A percentile compares a stretch with the other conserved stretches of the same genome.
phyloP scores from a whole-genome alignment of 768 basidiomycete genomes.

The Tylopilus felleus region DNA sequence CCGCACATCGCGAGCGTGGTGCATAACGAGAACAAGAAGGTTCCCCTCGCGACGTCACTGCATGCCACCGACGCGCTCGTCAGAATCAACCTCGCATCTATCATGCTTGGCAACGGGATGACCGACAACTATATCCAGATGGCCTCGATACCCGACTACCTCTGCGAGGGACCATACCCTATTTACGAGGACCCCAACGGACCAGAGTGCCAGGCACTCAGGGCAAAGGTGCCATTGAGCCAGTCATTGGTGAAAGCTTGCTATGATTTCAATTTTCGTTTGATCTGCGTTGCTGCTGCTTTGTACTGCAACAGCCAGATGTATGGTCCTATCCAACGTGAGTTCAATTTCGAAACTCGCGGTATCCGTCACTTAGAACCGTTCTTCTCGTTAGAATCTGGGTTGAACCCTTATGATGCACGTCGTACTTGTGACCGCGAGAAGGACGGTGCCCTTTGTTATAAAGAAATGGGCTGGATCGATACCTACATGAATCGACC shows the following conservation, averaged over 20 bases:
- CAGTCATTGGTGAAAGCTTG: conserved; percentile 70
- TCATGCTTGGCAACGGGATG: conserved; percentile 86
- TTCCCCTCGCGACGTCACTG: conserved; percentile 41
- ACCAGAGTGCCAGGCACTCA: conserved; percentile 60
- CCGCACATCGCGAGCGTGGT: conserved; percentile 86
- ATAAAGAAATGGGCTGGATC: conserved; percentile 80
- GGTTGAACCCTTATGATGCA: conserved; percentile 88
- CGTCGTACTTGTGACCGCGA: conserved; percentile 68
- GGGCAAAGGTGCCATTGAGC: conserved; percentile 68
- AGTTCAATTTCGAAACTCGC: conserved; percentile 22
- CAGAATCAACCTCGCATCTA: conserved; percentile 75
- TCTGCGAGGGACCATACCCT: conserved; percentile 78
- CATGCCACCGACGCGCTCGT: conserved; percentile 43
- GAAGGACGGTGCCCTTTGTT: conserved; percentile 73
- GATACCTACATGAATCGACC: conserved; percentile 85
- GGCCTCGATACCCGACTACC: conserved; percentile 76
- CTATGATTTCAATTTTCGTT: conserved; percentile 55
- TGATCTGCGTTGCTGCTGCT: conserved; percentile 69
- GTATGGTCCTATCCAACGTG: conserved; percentile 67
- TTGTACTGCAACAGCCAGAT: conserved; percentile 81
- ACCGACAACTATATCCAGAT: conserved; percentile 84
- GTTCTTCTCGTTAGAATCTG: conserved; percentile 44
- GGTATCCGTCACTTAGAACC: background rate
- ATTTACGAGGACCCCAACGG: conserved; percentile 71
- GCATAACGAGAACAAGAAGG: conserved; percentile 69